These are phyloP conservation scores for Puccinia hordei DNA, from an alignment of 1,284 basidiomycete species.

Conservation along the genomic window DNA sequence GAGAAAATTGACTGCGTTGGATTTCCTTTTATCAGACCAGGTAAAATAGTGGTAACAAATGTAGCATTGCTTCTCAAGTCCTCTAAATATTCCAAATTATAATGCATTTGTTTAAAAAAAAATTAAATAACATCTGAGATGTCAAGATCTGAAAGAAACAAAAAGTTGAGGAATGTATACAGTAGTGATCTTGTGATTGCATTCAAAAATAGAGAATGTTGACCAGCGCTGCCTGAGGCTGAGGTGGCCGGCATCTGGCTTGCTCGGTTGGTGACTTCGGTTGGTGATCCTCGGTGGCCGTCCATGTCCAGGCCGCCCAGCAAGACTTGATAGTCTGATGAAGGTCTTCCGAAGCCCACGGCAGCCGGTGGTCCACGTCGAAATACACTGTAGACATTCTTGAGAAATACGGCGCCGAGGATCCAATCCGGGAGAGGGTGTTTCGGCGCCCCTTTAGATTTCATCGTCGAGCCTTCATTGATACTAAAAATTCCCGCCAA, in stretches of 20 bases:
- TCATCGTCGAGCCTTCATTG: background rate
- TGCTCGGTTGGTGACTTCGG: conserved; percentile 23
- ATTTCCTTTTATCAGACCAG: too few relatives aligned
- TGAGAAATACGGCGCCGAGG: conserved; percentile 59
- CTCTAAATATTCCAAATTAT: too few relatives aligned
- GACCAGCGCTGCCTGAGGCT: background rate
- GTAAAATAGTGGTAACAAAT: too few relatives aligned
- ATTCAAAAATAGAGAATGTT: background rate
- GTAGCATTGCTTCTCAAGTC: too few relatives aligned
- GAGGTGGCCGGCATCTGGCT: background rate
- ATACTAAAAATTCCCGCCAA: conserved; percentile 37
- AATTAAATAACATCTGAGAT: too few relatives aligned
- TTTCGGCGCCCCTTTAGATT: background rate
- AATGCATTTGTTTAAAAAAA: too few relatives aligned
- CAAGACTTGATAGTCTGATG: conserved; percentile 30
- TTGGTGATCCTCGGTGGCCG: conserved; percentile 9
- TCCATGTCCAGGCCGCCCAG: background rate
- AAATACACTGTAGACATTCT: conserved; percentile 48
- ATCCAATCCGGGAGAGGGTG: conserved; percentile 54
- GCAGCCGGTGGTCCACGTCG: conserved; percentile 29
- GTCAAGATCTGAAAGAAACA: too few relatives aligned
- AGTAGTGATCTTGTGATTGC: background rate
- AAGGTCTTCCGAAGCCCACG: conserved; percentile 35
- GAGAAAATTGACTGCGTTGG: too few relatives aligned
- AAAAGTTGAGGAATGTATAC: background rate